Base-by-base conservation (phyloP, 2,329 filamentous ascomycete genomes). In the Fonsecaea monophora region DNA sequence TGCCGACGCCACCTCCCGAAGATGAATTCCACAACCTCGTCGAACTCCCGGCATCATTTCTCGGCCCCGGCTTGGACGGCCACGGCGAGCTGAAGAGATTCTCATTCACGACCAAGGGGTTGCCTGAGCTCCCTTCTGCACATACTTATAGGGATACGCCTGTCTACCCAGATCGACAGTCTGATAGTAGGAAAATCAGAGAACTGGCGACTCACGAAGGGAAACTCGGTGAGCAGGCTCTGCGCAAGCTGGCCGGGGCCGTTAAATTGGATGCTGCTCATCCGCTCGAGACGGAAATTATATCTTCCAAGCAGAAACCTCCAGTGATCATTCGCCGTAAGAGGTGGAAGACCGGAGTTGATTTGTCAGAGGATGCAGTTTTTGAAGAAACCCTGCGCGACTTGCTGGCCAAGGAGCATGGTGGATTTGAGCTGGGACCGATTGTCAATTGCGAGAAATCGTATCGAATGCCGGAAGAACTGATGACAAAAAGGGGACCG, bases 171-270 rank as follows among this genome's bases (percentile, higher is more conserved):
- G 77, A 84, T 45, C 82, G 87, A 66, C 86, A 89, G 69, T 84
- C 80, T 38, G 87, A 90, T 70, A 83, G 86, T 2, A 80, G 86
- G 42, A 83, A 82, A 69, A 85, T 89, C 55, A 78, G 87, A 42
- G 88, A 90, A 73, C 82, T 84, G 65, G 87, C 87, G 4, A 89
- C 87, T 3, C 84, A 89, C 73, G 88, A 90, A 74, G 87, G 87
- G 13, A 83, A 89, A 54, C 76, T 88, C 67, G 88, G 87, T 7
- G 88, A 90, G 75, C 85, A 89, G 72, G 87, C 87, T 21, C 76
- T 90, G 69, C 80, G 88, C 57, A 89, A 87, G 73, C 78, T 90
- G 74, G 82, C 83, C 3, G 84, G 85, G 32, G 82, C 82, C 1
- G 79, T 78, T 12, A 70, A 81, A 67, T 74, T 81, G 58, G 78